Conservation (phyloP, 176 grass and related monocot genomes). For the Raddia distichophylla region DNA sequence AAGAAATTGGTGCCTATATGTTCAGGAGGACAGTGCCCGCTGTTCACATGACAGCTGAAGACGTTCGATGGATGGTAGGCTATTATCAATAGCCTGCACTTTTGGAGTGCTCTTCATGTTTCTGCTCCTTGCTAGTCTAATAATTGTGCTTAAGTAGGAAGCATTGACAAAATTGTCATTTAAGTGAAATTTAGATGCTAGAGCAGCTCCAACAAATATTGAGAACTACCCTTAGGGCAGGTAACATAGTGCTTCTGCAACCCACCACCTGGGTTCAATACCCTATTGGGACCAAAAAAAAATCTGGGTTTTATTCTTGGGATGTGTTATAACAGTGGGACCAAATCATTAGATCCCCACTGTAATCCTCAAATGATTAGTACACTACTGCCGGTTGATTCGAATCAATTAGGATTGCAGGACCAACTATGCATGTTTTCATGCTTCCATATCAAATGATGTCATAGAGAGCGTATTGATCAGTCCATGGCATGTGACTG, state of each 20-base stretch:
- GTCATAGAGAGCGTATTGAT: background rate
- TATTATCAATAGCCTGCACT: constrained; percentile 21
- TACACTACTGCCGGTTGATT: constrained; percentile 12
- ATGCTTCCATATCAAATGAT: background rate
- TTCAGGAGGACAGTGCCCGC: constrained; percentile 92
- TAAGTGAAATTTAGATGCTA: constrained; percentile 21
- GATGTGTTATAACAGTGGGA: too few species aligned
- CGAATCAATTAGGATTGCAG: constrained; percentile 11
- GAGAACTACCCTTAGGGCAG: too few species aligned
- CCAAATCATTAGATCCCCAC: too few species aligned
- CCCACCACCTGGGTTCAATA: too few species aligned
- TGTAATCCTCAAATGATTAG: too few species aligned
- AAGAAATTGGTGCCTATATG: constrained; percentile 99
- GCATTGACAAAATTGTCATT: background rate
- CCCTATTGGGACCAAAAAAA: too few species aligned
- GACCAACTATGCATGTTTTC: constrained; percentile 12
- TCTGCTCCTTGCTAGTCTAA: background rate
- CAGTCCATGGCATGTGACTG: background rate
- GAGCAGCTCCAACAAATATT: background rate
- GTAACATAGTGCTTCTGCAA: too few species aligned
- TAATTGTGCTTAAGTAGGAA: constrained; percentile 8
- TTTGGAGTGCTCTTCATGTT: constrained; percentile 36
- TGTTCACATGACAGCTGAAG: constrained; percentile 90
- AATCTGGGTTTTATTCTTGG: too few species aligned
- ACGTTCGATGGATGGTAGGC: constrained; percentile 95